Conservation (phyloP, 1,284 basidiomycete genomes). For the Leccinum laetum region DNA sequence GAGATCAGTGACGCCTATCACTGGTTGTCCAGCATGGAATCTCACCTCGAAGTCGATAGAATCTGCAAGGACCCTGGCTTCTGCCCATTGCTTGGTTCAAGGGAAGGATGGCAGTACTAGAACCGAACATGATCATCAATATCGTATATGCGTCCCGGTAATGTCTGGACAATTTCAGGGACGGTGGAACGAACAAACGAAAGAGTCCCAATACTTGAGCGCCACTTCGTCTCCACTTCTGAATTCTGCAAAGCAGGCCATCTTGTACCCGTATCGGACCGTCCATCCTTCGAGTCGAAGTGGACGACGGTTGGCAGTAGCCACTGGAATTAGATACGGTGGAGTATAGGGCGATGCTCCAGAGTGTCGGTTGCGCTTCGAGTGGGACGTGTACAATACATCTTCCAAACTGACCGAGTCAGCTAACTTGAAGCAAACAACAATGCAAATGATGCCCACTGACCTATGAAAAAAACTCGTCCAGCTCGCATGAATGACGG, state of each 20-base stretch:
- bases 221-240: not conserved
- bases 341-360: not conserved
- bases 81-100: not conserved
- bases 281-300: not conserved
- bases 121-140: not conserved
- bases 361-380: slow-evolving; percentile 80
- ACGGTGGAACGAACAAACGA: not conserved
- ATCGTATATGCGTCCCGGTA: not conserved
- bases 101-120: not conserved
- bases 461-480: too few species aligned
- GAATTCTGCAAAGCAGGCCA: not conserved
- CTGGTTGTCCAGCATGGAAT: too few species aligned
- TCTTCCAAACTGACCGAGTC: slow-evolving; percentile 69
- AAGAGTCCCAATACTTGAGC: not conserved
- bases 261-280: not conserved
- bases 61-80: not conserved
- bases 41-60: too few species aligned
- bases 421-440: not conserved
- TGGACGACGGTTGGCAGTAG: not conserved
- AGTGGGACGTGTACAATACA: slow-evolving; percentile 89
- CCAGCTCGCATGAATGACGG: too few species aligned
- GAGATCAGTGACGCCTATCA: not conserved
- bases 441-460: too few species aligned
- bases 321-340: not conserved
- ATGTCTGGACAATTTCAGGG: not conserved